Conservation (phyloP, 768 basidiomycete genomes). For the Leccinum truebloodii region DNA sequence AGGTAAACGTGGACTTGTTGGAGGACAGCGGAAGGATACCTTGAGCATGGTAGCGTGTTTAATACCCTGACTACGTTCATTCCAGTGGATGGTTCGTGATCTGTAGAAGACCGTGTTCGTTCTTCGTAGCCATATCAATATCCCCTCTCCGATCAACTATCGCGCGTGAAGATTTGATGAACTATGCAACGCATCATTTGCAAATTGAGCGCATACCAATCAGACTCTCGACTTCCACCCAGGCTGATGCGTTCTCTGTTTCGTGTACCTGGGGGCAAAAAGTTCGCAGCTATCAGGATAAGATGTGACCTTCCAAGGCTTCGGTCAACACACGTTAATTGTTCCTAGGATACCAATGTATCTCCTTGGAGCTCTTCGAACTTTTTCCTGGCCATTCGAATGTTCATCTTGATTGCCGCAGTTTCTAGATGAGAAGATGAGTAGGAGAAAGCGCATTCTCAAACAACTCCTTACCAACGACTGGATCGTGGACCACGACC, state of each 20-base stretch:
- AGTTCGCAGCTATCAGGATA: neutral
- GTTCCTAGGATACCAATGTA: constrained; percentile 41
- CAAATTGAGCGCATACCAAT: neutral
- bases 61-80: constrained; percentile 15
- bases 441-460: neutral
- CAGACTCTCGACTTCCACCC: neutral
- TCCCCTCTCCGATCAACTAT: neutral
- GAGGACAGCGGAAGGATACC: constrained; percentile 7
- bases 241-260: neutral
- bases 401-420: constrained; percentile 84
- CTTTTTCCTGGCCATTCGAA: constrained; percentile 80
- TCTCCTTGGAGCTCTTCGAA: constrained; percentile 89
- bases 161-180: neutral
- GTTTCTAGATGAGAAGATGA: constrained; percentile 58
- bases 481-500: constrained; percentile 85
- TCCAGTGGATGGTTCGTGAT: constrained; percentile 6
- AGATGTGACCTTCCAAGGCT: neutral
- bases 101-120: neutral
- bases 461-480: constrained; percentile 60
- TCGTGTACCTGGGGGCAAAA: neutral
- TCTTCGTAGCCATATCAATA: neutral
- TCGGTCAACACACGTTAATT: neutral
- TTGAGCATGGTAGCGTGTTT: neutral
- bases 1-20: constrained; percentile 54
- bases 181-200: constrained; percentile 1